These are phyloP conservation scores for Coelastrella sp. DNA, from an alignment of 139 green algal genomes.

Conservation along the genomic window DNA sequence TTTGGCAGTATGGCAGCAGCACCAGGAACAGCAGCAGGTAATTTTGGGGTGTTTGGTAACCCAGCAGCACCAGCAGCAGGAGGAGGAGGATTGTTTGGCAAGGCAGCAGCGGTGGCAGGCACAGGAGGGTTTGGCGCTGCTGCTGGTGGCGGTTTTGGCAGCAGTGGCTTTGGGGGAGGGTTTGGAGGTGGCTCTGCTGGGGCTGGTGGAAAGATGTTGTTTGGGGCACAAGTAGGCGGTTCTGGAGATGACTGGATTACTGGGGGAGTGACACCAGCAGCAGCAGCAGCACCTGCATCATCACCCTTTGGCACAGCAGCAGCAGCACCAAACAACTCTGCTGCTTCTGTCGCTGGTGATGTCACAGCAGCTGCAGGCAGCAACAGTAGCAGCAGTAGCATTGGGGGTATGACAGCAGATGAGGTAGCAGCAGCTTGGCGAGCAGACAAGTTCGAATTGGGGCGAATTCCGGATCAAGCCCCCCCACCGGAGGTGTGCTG, in stretches of 20 bases:
- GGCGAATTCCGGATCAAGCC: constrained; percentile 7
- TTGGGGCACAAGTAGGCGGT: constrained; percentile 4
- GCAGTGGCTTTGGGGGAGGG: neutral
- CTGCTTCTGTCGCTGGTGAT: neutral
- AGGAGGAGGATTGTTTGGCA: constrained; percentile 21
- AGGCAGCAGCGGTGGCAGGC: constrained; percentile 2
- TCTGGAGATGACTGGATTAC: constrained; percentile 24
- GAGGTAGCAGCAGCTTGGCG: constrained; percentile 25
- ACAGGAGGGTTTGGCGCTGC: neutral
- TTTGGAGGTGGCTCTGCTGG: constrained; percentile 17
- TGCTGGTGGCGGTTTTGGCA: neutral
- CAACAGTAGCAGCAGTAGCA: neutral
- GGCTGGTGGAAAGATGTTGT: constrained; percentile 26
- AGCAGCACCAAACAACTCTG: neutral
- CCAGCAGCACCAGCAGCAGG: neutral
- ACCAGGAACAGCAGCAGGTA: constrained; percentile 7
- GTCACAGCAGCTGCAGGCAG: neutral
- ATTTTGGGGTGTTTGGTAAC: neutral
- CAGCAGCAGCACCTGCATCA: neutral
- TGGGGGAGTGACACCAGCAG: neutral
- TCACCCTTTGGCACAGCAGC: neutral
- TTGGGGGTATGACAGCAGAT: constrained; percentile 19
- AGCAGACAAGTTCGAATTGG: constrained; percentile 1
- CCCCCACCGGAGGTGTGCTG: constrained; percentile 32
- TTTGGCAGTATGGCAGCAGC: constrained; percentile 30